phyloP scores from a whole-genome alignment of 495 filamentous ascomycete genomes.

The Viridothelium virens region DNA sequence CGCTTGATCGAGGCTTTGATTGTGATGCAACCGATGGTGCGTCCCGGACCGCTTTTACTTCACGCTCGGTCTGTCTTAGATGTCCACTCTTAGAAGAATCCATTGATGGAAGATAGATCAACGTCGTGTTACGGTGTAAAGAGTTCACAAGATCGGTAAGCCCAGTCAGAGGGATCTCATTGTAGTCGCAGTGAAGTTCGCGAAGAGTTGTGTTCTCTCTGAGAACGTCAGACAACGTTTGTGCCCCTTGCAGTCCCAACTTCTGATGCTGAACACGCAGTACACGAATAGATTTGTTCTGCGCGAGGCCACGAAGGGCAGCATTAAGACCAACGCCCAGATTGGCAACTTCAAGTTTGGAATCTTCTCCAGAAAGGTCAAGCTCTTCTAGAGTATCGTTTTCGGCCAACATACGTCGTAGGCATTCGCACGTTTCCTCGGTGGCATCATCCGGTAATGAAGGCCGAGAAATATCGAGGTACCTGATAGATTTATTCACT shows the following conservation, averaged over 20 bases:
- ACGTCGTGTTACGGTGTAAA: conserved; percentile 56
- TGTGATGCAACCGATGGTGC: not conserved
- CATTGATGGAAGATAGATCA: conserved; percentile 61
- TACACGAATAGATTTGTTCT: conserved; percentile 66
- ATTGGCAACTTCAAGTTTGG: conserved; percentile 75
- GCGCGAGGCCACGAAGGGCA: conserved; percentile 65
- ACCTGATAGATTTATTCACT: conserved; percentile 62
- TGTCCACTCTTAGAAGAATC: conserved; percentile 23
- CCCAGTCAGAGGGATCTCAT: conserved; percentile 68
- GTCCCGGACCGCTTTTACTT: conserved; percentile 12
- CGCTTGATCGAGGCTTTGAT: not conserved
- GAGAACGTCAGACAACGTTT: conserved; percentile 68
- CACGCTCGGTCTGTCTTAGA: conserved; percentile 5
- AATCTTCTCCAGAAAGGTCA: conserved; percentile 83
- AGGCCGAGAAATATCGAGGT: conserved; percentile 81
- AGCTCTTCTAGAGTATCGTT: conserved; percentile 71
- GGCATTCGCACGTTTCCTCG: conserved; percentile 61
- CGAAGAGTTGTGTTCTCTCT: conserved; percentile 56
- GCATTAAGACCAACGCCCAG: conserved; percentile 76
- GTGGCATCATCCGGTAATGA: conserved; percentile 74
- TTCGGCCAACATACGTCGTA: conserved; percentile 67
- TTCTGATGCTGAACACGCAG: conserved; percentile 59
- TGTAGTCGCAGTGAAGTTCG: conserved; percentile 69
- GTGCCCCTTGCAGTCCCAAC: conserved; percentile 61
- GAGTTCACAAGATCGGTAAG: conserved; percentile 71